A percentile compares a stretch with the other conserved stretches of the same genome.
phyloP scores from a whole-genome alignment of 1,139 yeast genomes.

The Taphrina betulina region DNA sequence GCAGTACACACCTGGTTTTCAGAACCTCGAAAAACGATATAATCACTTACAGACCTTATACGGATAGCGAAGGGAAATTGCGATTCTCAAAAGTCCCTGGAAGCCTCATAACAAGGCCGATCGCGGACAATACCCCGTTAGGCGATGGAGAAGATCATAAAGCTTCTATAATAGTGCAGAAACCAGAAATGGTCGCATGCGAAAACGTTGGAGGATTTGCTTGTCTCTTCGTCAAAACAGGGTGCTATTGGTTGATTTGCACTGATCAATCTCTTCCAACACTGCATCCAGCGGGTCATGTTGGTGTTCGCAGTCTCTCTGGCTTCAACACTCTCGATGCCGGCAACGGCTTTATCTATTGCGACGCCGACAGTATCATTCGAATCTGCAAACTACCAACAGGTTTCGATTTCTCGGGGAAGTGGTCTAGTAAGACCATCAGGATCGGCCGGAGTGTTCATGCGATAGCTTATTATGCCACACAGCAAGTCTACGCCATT shows the following conservation, averaged over 20 bases:
- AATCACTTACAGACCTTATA: constrained; percentile 57
- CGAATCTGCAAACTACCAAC: constrained; percentile 63
- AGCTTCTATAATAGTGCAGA: not conserved
- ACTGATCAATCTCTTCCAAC: constrained; percentile 65
- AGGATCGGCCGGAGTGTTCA: constrained; percentile 61
- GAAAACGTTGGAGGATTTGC: constrained; percentile 59
- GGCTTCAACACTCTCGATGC: constrained; percentile 31
- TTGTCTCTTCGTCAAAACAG: constrained; percentile 65
- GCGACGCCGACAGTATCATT: constrained; percentile 70
- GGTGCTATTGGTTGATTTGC: constrained; percentile 71
- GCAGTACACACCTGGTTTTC: constrained; percentile 63
- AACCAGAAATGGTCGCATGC: constrained; percentile 54
- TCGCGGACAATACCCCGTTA: not conserved
- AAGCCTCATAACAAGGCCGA: not conserved
- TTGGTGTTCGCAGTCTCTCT: constrained; percentile 39
- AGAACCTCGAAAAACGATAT: constrained; percentile 80
- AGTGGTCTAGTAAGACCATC: constrained; percentile 60
- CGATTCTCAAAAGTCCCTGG: constrained; percentile 28
- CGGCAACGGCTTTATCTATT: constrained; percentile 62
- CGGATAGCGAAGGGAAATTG: constrained; percentile 5
- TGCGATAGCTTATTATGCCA: constrained; percentile 69
- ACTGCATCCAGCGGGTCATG: constrained; percentile 48
- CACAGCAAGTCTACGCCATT: constrained; percentile 62
- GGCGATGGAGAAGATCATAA: not conserved
- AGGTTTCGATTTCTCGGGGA: constrained; percentile 58